Base-by-base conservation (phyloP, 805 yeast species). In the Candida silvicultrix region DNA sequence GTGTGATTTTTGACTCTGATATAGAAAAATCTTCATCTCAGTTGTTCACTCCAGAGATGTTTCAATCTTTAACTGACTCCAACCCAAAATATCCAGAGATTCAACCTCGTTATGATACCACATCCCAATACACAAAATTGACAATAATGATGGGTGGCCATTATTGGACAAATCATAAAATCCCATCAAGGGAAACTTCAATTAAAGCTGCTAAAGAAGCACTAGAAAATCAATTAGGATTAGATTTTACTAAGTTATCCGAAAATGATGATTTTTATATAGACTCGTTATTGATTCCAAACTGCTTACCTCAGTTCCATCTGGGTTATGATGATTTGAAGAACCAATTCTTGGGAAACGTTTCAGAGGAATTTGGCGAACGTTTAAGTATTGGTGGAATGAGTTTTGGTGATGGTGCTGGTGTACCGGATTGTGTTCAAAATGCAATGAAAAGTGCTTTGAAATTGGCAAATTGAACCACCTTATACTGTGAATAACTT, bases 71-170 rank as follows among this genome's bases (percentile, higher is more conserved):
- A 38, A 48, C 56, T n/a, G n/a, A 2, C 21, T 47, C 32, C 43
- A 55, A 28, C 3, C 48, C 52, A 34, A 50, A 47, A 39, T 22
- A 31, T 23, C 35, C 29, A 2, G 39, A 45, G 18, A 21, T 20
- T 15, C 18, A 10, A n/a, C 37, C 31, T 7, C 21, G 2, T 44
- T 28, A 28, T 28, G 31, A 44, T n/a, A 14, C n/a, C 4, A 41
- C 31, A 2, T 49, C 43, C 6, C 66, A 68, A 0, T 83, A 81
- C 53, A 78, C 89, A 5, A 88, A 85, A 54, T 59, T 90, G 45
- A 94, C 99, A 0, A 75, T 88, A 22, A 92, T 92, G 97, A 67
- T 89, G 54, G 97, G 97, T 5, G 97, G 97, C 1, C 87, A 85
- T 56, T 72, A 65, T 45, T 73, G 78, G 68, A 48, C 62, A 25